phyloP scores from a whole-genome alignment of 2,329 filamentous ascomycete genomes.

The Sclerotinia glacialis region DNA sequence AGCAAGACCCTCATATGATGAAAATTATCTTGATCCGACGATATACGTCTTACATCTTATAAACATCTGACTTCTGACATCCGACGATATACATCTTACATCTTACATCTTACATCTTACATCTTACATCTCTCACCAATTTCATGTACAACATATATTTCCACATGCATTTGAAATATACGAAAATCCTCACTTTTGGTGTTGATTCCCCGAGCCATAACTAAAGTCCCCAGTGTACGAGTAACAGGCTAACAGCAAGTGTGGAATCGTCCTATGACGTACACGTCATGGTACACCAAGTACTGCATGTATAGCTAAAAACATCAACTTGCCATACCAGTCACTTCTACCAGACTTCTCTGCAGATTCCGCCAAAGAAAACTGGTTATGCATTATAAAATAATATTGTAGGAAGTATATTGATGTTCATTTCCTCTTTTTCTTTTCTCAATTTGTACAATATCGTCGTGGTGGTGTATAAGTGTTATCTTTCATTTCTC shows the following conservation, averaged over 20 bases:
- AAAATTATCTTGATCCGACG: background rate
- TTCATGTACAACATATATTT: background rate
- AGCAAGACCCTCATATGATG: background rate
- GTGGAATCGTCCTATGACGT: background rate
- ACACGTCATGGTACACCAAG: no score
- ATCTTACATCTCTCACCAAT: background rate
- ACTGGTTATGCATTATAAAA: background rate
- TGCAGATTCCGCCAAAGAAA: background rate
- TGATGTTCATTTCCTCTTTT: background rate
- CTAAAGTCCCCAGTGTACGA: background rate
- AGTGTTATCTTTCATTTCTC: background rate
- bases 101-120: background rate
- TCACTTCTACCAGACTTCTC: conserved; percentile 1
- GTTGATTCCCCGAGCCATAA: background rate
- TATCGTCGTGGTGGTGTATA: background rate
- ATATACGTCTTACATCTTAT: background rate
- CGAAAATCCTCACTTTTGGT: background rate
- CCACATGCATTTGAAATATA: background rate
- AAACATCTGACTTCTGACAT: background rate
- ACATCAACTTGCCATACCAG: background rate
- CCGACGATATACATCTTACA: background rate
- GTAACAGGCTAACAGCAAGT: background rate
- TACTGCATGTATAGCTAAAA: background rate
- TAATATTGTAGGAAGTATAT: background rate
- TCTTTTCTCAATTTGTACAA: background rate